Conservation (phyloP, 805 yeast genomes). For the Clavispora vitiphila region DNA sequence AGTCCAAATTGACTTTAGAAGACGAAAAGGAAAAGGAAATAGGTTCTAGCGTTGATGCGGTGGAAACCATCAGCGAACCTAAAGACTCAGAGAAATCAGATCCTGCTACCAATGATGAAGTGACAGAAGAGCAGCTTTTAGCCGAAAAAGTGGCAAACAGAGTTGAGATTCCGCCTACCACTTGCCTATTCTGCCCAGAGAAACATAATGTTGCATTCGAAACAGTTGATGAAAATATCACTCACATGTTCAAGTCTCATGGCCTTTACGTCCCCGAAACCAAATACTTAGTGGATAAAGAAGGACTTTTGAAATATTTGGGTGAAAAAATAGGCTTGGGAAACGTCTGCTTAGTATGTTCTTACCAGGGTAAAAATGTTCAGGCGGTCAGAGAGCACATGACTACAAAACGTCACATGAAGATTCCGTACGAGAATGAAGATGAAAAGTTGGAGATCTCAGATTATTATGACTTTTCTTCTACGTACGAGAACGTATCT, state of each 20-base stretch:
- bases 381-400: constrained; percentile 90
- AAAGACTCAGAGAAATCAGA: constrained; percentile 3
- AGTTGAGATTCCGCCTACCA: constrained; percentile 44
- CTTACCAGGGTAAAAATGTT: constrained; percentile 74
- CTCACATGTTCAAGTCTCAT: constrained; percentile 74
- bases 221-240: constrained; percentile 41
- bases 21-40: constrained; percentile 16
- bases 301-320: constrained; percentile 69
- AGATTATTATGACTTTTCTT: constrained; percentile 78
- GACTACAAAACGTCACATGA: constrained; percentile 79
- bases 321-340: constrained; percentile 82
- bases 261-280: constrained; percentile 88
- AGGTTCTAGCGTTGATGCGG: constrained; percentile 12
- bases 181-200: constrained; percentile 48
- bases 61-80: constrained; percentile 3
- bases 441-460: constrained; percentile 73
- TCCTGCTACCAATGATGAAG: constrained; percentile 14
- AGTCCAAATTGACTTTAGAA: constrained; percentile 38
- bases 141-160: constrained; percentile 41
- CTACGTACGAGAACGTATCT: constrained; percentile 44
- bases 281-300: constrained; percentile 58
- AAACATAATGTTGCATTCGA: constrained; percentile 29
- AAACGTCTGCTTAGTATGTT: constrained; percentile 76
- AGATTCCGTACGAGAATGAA: constrained; percentile 79
- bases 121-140: constrained; percentile 38